Evolutionary conservation across 768 basidiomycete genomes (phyloP), one percentile per base, ranked within the genome.

Genomic region (Leccinum variicolor): DNA sequence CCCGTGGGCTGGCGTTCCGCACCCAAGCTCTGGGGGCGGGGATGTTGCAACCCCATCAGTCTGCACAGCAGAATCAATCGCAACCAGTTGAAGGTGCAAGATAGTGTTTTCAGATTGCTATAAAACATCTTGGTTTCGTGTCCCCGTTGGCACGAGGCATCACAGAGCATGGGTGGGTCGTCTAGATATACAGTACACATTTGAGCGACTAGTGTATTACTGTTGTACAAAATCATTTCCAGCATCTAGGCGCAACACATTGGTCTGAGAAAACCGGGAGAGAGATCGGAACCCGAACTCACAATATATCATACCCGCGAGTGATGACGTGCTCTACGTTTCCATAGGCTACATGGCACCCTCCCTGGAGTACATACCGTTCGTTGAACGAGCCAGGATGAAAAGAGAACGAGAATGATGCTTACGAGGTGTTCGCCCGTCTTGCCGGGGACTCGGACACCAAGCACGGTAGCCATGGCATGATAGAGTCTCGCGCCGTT

Each of bases 1-100:
- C 94, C 1, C 86, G 93, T 47, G 94, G 94, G 45, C 78, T 98
- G 57, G 86, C 93, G 0, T 84, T 97, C 74, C 86, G 95, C 55
- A 94, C 94, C 0, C 93, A 94, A 68, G 94, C 91, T 1, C 74
- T 97, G 52, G 90, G 92, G 1, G 88, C 89, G 15, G 92, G 94
- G 11, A 85, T 88, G 77, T 66, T 75, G 53, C 74, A 78, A 52
- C 62, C 71, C 39, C 66, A 70, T 6, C 73, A 73, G 34, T 47
- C 63, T 21, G 59, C 60, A 52, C 72, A 70, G 9, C 70, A 74
- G 55, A 74, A 54, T 56, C 58, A 72, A 51, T 53, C 69, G 23
- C 71, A 71, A 34, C 64, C 71, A 4, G 67, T 71, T 0, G 71
- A 72, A 36, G 71, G 64, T 10, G 64, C 69, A 54, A 61, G 69